Evolutionary conservation across 2,329 filamentous ascomycete species (phyloP), one percentile per base, ranked within the genome.

Genomic region (Colletotrichum neosansevieriae): DNA sequence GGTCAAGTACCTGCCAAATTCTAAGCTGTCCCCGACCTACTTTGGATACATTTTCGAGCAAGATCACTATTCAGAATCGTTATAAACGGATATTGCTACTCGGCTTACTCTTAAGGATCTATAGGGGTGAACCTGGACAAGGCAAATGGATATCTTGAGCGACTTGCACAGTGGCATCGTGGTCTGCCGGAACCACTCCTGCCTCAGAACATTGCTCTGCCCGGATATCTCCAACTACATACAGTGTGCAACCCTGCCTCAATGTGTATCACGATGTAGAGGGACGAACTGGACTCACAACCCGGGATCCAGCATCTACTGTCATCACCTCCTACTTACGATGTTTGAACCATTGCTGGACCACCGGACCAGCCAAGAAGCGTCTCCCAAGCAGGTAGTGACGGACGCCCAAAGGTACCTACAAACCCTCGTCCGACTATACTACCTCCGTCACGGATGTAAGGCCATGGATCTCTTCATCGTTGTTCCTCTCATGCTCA

Each of bases 171-270:
- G 3, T 81, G 79, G 79, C 78, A 75, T 40, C 47, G 66, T 0
- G 45, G 6, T 36, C 59, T 80, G 5, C 74, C 76, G 2, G 53
- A 38, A 4, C 68, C 72, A 3, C 67, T 81, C 0, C 54, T 58
- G n/a, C 72, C 79, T 6, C 73, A 56, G 21, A 68, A 70, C 1
- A 77, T 80, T 2, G 77, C 74, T 0, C 69, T 79, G 15, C 79
- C 79, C 5, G 74, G 72, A 1, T 79, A 81, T 21, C 51, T 81
- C 2, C 77, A 78, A 32, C 62, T 80, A 42, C 79, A 81, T 80
- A 42, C 79, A 81, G 78, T 81, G 69, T 73, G 79, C 71, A 13
- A 13, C 49, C 6, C 29, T 5, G 5, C 4, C 11, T 15, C 15
- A 34, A 9, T 3, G 24, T 15, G 4, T 44, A 7, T 38, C 10